Conservation (phyloP, 768 basidiomycete genomes). For the Daedalea quercina region DNA sequence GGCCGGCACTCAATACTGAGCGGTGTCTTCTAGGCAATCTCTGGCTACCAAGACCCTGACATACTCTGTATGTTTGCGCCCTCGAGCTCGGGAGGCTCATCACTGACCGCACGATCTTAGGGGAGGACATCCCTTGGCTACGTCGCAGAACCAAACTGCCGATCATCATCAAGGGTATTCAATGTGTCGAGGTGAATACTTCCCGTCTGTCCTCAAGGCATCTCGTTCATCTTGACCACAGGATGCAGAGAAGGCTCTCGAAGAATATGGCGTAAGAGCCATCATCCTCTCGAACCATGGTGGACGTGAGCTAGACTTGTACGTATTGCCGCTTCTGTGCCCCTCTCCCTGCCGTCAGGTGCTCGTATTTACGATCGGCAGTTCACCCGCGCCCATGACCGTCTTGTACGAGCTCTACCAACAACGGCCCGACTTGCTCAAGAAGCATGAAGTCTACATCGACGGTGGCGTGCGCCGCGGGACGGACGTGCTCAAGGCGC, state of each 20-base stretch:
- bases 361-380: constrained; percentile 5
- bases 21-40: constrained; percentile 17
- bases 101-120: constrained; percentile 7
- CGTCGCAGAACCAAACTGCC: constrained; percentile 33
- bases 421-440: constrained; percentile 33
- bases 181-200: constrained; percentile 34
- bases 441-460: constrained; percentile 33
- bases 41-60: constrained; percentile 26
- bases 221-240: constrained; percentile 9
- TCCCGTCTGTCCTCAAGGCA: background rate
- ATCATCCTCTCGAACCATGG: constrained; percentile 48
- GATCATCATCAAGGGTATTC: constrained; percentile 39
- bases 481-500: constrained; percentile 42
- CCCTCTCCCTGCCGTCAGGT: background rate
- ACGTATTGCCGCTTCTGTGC: constrained; percentile 16
- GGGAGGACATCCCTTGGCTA: constrained; percentile 33
- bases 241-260: constrained; percentile 39
- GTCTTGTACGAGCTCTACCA: constrained; percentile 38
- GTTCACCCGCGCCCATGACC: constrained; percentile 36
- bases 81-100: background rate
- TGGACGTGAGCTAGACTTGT: constrained; percentile 39
- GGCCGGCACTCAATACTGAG: background rate
- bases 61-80: constrained; percentile 21
- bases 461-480: constrained; percentile 41
- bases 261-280: constrained; percentile 33